Conservation (phyloP, 345 rosid genomes). For the Excoecaria cochinchinensis region DNA sequence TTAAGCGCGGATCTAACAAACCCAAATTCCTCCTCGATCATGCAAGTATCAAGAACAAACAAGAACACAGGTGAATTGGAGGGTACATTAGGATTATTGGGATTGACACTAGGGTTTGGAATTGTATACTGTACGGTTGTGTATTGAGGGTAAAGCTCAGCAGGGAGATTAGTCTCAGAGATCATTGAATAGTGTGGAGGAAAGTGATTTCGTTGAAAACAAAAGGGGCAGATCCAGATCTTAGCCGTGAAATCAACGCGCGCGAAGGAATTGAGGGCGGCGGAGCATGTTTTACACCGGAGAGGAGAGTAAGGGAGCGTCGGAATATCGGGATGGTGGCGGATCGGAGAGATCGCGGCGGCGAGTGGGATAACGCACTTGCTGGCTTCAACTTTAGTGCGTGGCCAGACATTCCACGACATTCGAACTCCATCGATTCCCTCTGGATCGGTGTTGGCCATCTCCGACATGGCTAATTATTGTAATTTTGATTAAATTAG, state of each 20-base stretch:
- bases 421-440: slow-evolving; percentile 93
- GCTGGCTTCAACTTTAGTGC: slow-evolving; percentile 92
- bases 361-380: slow-evolving; percentile 98
- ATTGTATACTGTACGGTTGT: slow-evolving; percentile 74
- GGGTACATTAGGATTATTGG: slow-evolving; percentile 24
- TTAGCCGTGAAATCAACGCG: slow-evolving; percentile 79
- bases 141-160: slow-evolving; percentile 86
- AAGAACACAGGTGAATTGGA: slow-evolving; percentile 63
- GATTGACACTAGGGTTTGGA: slow-evolving; percentile 41
- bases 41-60: slow-evolving; percentile 84
- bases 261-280: slow-evolving; percentile 63
- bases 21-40: slow-evolving; percentile 93
- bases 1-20: slow-evolving; percentile 72
- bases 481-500: not conserved
- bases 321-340: slow-evolving; percentile 66
- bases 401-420: slow-evolving; percentile 98
- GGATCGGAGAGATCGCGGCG: slow-evolving; percentile 86
- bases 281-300: slow-evolving; percentile 69
- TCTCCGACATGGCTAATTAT: slow-evolving; percentile 61
- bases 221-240: slow-evolving; percentile 99
- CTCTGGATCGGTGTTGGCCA: slow-evolving; percentile 78
- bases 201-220: slow-evolving; percentile 74
- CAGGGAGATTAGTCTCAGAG: slow-evolving; percentile 83
- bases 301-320: slow-evolving; percentile 85
- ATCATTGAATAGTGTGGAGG: slow-evolving; percentile 77